Evolutionary conservation across 2,329 filamentous ascomycete genomes (phyloP).

Genomic region (Fonsecaea nubica): DNA sequence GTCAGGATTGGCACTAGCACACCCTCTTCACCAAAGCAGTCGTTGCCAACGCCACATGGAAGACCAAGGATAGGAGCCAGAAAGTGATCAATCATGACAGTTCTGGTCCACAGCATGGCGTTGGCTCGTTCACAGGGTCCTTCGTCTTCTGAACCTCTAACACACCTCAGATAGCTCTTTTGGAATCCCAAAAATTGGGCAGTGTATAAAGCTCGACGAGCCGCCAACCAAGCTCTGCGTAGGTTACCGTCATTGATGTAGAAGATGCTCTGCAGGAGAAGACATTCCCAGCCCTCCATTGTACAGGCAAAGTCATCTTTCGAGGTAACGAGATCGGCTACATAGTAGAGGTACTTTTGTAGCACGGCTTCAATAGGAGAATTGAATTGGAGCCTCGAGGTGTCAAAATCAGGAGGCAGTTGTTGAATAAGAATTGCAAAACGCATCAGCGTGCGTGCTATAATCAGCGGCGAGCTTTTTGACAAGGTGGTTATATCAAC

Average conservation of each 20-base stretch:
- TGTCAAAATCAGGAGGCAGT: constrained; percentile 46
- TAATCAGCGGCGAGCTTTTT: constrained; percentile 18
- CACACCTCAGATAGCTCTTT: constrained; percentile 9
- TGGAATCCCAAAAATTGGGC: constrained; percentile 54
- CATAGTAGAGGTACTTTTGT: constrained; percentile 43
- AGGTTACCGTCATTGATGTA: constrained; percentile 50
- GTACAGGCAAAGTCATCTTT: constrained; percentile 48
- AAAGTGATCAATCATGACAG: constrained; percentile 48
- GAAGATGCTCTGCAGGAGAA: constrained; percentile 52
- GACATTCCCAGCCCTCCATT: constrained; percentile 52
- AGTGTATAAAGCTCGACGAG: constrained; percentile 48
- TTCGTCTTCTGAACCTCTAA: constrained; percentile 38
- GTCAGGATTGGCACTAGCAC: constrained; percentile 2
- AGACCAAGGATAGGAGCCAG: constrained; percentile 52
- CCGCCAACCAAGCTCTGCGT: constrained; percentile 48
- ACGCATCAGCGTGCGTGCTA: constrained; percentile 58
- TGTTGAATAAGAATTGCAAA: constrained; percentile 57
- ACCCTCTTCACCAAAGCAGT: constrained; percentile 17
- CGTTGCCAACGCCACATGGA: constrained; percentile 43
- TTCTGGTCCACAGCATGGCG: constrained; percentile 47
- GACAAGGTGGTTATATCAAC: background rate
- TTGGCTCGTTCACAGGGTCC: background rate
- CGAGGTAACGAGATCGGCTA: constrained; percentile 44
- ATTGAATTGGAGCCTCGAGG: constrained; percentile 3
- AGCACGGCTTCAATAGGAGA: constrained; percentile 39